These are phyloP conservation scores for Thamnidium elegans DNA, from an alignment of 192 early-diverging fungal species.

Conservation along the genomic window DNA sequence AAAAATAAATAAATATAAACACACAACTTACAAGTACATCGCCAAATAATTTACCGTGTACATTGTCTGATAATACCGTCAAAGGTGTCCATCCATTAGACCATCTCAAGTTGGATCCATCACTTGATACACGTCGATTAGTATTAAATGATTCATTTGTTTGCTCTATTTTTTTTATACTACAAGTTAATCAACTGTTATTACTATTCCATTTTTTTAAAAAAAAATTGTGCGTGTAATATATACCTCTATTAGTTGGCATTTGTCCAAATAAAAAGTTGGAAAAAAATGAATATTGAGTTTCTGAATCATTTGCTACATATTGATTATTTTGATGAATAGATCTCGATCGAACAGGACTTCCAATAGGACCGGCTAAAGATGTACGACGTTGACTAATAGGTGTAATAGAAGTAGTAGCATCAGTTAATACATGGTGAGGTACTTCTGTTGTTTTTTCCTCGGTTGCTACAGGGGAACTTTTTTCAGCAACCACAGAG, in stretches of 20 bases:
- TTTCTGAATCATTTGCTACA: background rate
- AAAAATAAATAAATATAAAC: background rate
- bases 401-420: background rate
- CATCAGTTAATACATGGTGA: background rate
- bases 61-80: slow-evolving; percentile 15
- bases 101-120: background rate
- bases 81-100: slow-evolving; percentile 23
- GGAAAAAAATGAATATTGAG: slow-evolving; percentile 22
- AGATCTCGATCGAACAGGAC: background rate
- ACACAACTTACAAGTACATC: slow-evolving; percentile 25
- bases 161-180: background rate
- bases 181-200: too few species aligned
- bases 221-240: background rate
- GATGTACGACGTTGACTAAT: slow-evolving; percentile 21
- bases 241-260: background rate
- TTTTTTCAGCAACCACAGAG: background rate
- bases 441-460: background rate
- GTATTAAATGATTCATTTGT: slow-evolving; percentile 1
- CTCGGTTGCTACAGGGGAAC: background rate
- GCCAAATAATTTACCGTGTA: slow-evolving; percentile 30
- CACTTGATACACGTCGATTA: slow-evolving; percentile 4
- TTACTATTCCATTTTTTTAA: too few species aligned
- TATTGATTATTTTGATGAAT: background rate
- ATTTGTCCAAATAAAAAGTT: slow-evolving; percentile 30
- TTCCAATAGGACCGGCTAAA: slow-evolving; percentile 16